Evolutionary conservation across 768 basidiomycete genomes (phyloP), one percentile per base, ranked within the genome.

Genomic region (Pisolithus marmoratus): DNA sequence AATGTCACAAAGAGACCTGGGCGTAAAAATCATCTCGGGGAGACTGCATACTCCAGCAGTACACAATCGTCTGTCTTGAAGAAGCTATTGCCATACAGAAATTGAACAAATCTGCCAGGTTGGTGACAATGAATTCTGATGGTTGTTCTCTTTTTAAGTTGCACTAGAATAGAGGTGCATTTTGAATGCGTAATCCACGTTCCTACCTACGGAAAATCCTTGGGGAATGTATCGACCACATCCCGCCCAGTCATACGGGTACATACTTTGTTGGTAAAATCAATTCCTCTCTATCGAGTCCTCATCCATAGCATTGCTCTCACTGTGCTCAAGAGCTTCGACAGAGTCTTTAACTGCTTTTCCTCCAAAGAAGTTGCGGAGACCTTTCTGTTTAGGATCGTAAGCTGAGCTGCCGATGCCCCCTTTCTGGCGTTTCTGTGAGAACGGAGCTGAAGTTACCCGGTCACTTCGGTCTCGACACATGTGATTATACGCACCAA

Each of bases 321-420:
- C 59, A 41, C 52, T 54, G 9, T 58, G 44, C 26, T 58, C 50
- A 5, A 45, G 45, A 19, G 38, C 53, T 31, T 58, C 61, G 7
- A 48, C 54, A 22, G 52, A 43, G 19, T 53, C 34, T 51, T 59
- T 57, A 24, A 41, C 41, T 3, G 51, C 37, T 27, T 57, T 50
- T 17, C 77, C 74, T 37, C 77, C 75, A 58, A 92, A 88, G 73
- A 90, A 92, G 3, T 77, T 74, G 20, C 87, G 77, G 43, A 94
- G 85, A 61, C 85, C 82, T 55, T 78, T 74, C 63, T 94, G 90
- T 53, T 80, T 80, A 27, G 83, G 81, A 61, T 94, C 90, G 61
- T 85, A 77, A 1, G 84, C 79, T 12, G 77, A 64, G 44, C 80
- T 83, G 6, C 87, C 84, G 43, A 90, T 84, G 1, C 91, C 89